Percentiles rank a stretch among this genome's conserved stretches.
phyloP scores from a whole-genome alignment of 192 early-diverging fungal species.

The Backusella morwellensis region DNA sequence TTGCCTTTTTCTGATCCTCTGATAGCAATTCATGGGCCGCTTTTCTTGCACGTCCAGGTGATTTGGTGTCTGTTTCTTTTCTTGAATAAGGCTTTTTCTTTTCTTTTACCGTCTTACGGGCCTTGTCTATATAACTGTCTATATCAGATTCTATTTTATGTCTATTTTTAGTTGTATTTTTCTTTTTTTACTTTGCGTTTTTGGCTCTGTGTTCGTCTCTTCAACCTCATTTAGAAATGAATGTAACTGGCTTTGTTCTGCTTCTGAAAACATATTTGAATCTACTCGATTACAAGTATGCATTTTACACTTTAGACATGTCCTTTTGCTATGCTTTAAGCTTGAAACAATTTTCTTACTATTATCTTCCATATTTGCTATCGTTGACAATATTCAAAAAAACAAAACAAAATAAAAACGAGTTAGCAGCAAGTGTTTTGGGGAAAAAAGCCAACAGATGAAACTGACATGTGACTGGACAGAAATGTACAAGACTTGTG shows the following conservation, averaged over 20 bases:
- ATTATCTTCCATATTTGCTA: neutral
- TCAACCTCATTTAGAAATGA: constrained; percentile 14
- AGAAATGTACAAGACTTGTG: neutral
- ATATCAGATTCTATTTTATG: neutral
- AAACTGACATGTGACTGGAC: neutral
- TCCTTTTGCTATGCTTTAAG: neutral
- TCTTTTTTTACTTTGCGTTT: neutral
- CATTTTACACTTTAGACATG: neutral
- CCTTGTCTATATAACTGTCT: neutral
- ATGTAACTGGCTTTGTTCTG: constrained; percentile 13
- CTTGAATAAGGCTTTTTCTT: neutral
- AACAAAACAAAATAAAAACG: neutral
- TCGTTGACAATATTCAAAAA: neutral
- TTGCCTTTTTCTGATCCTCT: constrained; percentile 84
- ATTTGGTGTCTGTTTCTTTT: neutral
- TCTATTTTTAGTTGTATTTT: neutral
- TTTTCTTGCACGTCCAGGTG: constrained; percentile 21
- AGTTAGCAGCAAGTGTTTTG: neutral
- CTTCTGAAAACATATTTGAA: constrained; percentile 5
- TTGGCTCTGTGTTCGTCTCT: neutral
- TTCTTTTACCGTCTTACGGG: neutral
- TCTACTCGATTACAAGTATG: neutral
- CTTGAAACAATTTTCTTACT: neutral
- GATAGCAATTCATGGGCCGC: constrained; percentile 67
- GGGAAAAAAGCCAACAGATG: neutral